A percentile compares a stretch with the other conserved stretches of the same genome.
These are phyloP conservation scores for Roridomyces roridus DNA, from an alignment of 768 basidiomycete species.

Conservation along the genomic window DNA sequence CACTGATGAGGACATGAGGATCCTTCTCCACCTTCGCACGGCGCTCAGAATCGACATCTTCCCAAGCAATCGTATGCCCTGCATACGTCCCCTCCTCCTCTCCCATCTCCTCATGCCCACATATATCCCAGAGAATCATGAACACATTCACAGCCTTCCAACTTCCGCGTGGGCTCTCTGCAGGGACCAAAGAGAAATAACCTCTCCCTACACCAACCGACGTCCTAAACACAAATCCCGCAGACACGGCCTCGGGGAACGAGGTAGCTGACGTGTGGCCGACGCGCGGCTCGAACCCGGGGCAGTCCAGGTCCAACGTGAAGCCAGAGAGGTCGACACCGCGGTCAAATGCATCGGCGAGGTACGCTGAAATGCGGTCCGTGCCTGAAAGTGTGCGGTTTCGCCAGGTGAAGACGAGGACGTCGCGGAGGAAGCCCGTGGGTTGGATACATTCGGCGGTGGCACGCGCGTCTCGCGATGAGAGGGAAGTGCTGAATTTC, in stretches of 20 bases:
- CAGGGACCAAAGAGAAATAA: too few species aligned
- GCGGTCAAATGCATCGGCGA: not conserved
- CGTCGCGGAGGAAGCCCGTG: conserved; percentile 1
- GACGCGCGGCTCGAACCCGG: not conserved
- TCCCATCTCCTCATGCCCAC: conserved; percentile 35
- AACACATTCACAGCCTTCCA: conserved; percentile 14
- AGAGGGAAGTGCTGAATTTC: not conserved
- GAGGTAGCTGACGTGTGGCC: not conserved
- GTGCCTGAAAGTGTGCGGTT: conserved; percentile 1
- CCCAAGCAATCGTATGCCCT: conserved; percentile 33
- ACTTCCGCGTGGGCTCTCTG: too few species aligned
- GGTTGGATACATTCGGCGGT: not conserved
- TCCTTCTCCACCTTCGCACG: conserved; percentile 36
- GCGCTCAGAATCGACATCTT: conserved; percentile 33
- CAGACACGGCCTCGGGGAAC: not conserved
- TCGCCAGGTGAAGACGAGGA: conserved; percentile 9
- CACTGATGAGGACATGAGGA: conserved; percentile 39
- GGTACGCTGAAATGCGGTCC: not conserved
- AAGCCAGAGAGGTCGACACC: not conserved
- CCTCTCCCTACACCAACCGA: too few species aligned
- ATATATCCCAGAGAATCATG: conserved; percentile 30
- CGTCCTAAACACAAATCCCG: too few species aligned
- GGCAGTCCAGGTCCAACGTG: not conserved
- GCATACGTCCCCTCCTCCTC: conserved; percentile 32
- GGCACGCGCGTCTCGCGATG: not conserved